phyloP scores from a whole-genome alignment of 2,329 filamentous ascomycete species.

The Arthrobotrys iridis region DNA sequence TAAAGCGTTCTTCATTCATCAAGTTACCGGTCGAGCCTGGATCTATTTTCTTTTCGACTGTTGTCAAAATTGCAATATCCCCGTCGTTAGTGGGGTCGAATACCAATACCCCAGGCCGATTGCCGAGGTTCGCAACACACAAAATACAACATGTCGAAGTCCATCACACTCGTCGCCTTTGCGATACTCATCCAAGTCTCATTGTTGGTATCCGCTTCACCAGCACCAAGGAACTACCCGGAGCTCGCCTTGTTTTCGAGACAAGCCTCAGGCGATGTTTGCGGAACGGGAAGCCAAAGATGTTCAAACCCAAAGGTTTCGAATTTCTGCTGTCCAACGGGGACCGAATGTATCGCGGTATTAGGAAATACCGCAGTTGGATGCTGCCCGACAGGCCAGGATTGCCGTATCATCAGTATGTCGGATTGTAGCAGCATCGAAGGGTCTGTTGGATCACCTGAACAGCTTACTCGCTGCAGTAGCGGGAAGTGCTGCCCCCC shows the following conservation, averaged over 20 bases:
- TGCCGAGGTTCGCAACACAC: conserved; percentile 25
- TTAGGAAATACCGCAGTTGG: conserved; percentile 42
- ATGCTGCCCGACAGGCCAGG: conserved; percentile 48
- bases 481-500: conserved; percentile 50
- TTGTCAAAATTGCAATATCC: background rate
- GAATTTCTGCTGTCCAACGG: conserved; percentile 52
- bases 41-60: background rate
- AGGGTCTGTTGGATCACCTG: background rate
- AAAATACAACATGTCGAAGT: conserved; percentile 41
- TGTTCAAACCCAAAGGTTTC: conserved; percentile 42
- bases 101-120: background rate
- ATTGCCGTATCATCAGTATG: conserved; percentile 40
- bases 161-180: background rate
- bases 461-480: conserved; percentile 27
- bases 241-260: conserved; percentile 41
- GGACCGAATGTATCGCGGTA: conserved; percentile 43
- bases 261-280: conserved; percentile 33
- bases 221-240: conserved; percentile 35
- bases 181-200: conserved; percentile 20
- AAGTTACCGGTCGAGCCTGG: background rate
- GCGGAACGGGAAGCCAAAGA: conserved; percentile 40
- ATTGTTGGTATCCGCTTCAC: conserved; percentile 31
- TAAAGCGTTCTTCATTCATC: background rate
- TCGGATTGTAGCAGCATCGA: conserved; percentile 25
- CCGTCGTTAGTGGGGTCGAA: background rate